A percentile compares a stretch with the other conserved stretches of the same genome.
Conservation (phyloP, 1,284 basidiomycete genomes). For the Austroboletus rostrupii region DNA sequence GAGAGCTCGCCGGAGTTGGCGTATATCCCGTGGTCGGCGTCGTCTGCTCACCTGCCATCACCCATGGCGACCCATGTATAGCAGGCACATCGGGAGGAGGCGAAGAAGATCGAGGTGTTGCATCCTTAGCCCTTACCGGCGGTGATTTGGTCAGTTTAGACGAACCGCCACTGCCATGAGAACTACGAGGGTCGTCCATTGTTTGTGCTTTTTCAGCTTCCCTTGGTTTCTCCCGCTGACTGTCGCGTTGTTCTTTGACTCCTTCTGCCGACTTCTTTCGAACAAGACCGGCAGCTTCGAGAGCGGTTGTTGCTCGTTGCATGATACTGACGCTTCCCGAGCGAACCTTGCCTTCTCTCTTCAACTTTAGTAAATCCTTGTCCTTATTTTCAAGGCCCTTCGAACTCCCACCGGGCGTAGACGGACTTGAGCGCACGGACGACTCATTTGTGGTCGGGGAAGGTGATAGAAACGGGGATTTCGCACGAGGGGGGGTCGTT, state of each 20-base stretch:
- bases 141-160: conserved; percentile 68
- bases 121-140: conserved; percentile 53
- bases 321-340: conserved; percentile 90
- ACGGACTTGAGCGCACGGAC: conserved; percentile 53
- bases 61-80: conserved; percentile 64
- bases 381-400: conserved; percentile 41
- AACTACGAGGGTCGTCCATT: conserved; percentile 57
- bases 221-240: conserved; percentile 37
- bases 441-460: conserved; percentile 52
- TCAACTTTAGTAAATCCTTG: conserved; percentile 44
- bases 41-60: conserved; percentile 48
- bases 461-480: conserved; percentile 59
- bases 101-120: conserved; percentile 29
- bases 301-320: conserved; percentile 87
- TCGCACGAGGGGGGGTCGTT: conserved; percentile 52
- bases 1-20: conserved; percentile 53
- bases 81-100: conserved; percentile 50
- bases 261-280: conserved; percentile 76
- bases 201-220: conserved; percentile 42
- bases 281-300: conserved; percentile 76
- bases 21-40: conserved; percentile 33
- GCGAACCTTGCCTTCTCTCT: conserved; percentile 53
- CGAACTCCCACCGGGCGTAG: conserved; percentile 58
- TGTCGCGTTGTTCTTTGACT: conserved; percentile 57
- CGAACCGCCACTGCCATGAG: conserved; percentile 53